Evolutionary conservation across 176 grass and related monocot genomes (phyloP).

Genomic region (Triticum urartu): DNA sequence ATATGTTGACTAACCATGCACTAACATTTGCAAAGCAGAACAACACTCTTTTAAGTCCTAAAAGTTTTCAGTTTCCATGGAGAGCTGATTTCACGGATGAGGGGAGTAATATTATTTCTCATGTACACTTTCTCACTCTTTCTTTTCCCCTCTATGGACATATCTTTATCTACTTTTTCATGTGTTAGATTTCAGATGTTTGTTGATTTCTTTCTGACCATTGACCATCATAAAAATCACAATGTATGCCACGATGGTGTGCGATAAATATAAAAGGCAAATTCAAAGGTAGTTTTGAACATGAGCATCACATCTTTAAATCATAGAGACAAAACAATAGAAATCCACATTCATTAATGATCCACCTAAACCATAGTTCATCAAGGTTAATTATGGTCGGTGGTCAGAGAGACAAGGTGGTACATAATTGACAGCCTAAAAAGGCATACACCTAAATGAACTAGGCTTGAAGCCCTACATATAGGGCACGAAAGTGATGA

Average conservation of each 20-base stretch:
- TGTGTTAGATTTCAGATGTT: neutral
- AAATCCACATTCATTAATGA: neutral
- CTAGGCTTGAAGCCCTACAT: neutral
- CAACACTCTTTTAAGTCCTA: neutral
- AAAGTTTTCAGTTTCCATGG: neutral
- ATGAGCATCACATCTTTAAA: neutral
- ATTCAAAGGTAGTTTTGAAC: neutral
- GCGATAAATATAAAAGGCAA: neutral
- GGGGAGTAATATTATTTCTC: neutral
- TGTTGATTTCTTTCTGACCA: neutral
- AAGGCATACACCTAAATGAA: neutral
- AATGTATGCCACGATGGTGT: neutral
- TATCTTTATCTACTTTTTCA: neutral
- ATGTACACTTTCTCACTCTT: neutral
- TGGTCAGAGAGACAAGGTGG: neutral
- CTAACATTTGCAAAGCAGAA: neutral
- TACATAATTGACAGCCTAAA: neutral
- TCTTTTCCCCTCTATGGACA: neutral
- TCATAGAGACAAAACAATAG: neutral
- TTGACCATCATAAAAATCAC: no score
- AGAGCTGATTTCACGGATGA: neutral
- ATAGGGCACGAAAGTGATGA: neutral
- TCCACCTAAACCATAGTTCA: neutral
- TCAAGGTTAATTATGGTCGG: neutral
- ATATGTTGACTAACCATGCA: neutral